Conservation (phyloP, 2,329 filamentous ascomycete genomes). For the Emmonsia crescens region DNA sequence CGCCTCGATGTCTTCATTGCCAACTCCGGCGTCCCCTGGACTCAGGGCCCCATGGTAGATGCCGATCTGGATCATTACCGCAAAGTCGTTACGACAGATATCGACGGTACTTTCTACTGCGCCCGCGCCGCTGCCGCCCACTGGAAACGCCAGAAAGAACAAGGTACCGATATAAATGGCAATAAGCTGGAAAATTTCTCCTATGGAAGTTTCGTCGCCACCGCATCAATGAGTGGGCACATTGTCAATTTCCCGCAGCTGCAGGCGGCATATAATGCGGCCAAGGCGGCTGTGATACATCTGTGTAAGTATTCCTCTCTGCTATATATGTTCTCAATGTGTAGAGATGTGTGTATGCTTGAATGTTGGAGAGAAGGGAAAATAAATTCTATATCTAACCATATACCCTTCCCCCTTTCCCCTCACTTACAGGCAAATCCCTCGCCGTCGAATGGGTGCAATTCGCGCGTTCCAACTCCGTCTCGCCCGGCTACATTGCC, state of each 20-base stretch:
- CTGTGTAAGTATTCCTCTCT: constrained; percentile 34
- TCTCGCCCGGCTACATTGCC: constrained; percentile 65
- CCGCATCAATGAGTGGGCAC: constrained; percentile 67
- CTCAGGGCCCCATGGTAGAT: constrained; percentile 55
- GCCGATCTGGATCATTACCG: constrained; percentile 54
- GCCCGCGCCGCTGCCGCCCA: constrained; percentile 58
- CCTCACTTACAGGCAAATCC: constrained; percentile 47
- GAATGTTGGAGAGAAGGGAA: background rate
- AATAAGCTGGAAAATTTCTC: constrained; percentile 50
- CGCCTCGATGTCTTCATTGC: constrained; percentile 69
- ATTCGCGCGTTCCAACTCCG: constrained; percentile 60
- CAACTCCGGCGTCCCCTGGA: constrained; percentile 68
- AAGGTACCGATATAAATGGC: constrained; percentile 53
- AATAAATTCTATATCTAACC: background rate
- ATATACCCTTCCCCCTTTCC: constrained; percentile 36
- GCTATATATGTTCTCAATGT: constrained; percentile 39
- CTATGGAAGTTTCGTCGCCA: constrained; percentile 63
- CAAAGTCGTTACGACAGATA: constrained; percentile 58
- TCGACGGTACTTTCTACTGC: constrained; percentile 70
- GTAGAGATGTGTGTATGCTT: background rate
- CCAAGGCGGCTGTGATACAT: constrained; percentile 52
- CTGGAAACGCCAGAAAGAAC: constrained; percentile 59
- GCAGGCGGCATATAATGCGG: constrained; percentile 63
- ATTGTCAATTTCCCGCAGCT: constrained; percentile 68
- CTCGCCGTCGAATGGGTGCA: constrained; percentile 67